Percentiles rank a stretch among this genome's conserved stretches.
Conservation (phyloP, 2,329 filamentous ascomycete species). For the Trichoderma breve region DNA sequence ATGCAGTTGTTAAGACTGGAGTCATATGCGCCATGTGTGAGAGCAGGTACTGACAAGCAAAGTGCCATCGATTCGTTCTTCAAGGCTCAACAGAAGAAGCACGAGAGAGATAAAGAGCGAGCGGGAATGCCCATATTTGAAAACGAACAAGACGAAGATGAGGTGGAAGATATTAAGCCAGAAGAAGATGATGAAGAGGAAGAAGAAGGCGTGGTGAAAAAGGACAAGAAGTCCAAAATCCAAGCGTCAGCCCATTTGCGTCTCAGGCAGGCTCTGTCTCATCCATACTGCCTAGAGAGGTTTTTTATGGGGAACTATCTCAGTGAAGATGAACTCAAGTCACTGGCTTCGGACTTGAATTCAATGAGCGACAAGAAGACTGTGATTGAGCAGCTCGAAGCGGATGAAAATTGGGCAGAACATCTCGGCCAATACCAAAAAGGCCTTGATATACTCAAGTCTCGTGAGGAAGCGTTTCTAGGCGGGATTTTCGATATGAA, state of each 20-base stretch:
- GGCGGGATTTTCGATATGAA: conserved; percentile 26
- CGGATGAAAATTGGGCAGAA: neutral
- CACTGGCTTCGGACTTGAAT: neutral
- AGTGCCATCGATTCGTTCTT: conserved; percentile 8
- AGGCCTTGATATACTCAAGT: conserved; percentile 21
- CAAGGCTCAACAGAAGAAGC: neutral
- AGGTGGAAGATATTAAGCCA: neutral
- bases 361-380: neutral
- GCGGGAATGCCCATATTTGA: neutral
- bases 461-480: conserved; percentile 12
- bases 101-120: neutral
- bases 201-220: no score
- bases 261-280: conserved; percentile 28
- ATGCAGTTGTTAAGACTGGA: neutral
- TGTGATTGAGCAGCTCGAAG: conserved; percentile 3
- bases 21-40: no score
- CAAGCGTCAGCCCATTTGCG: neutral
- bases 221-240: neutral
- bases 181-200: neutral
- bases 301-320: conserved; percentile 20
- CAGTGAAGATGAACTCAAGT: neutral
- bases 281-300: conserved; percentile 31
- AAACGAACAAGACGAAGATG: neutral
- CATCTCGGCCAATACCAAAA: conserved; percentile 18
- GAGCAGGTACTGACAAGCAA: neutral